Percentiles rank a stretch among this genome's conserved stretches.
phyloP scores from a whole-genome alignment of 2,329 filamentous ascomycete genomes.

The Aspergillus melleus region DNA sequence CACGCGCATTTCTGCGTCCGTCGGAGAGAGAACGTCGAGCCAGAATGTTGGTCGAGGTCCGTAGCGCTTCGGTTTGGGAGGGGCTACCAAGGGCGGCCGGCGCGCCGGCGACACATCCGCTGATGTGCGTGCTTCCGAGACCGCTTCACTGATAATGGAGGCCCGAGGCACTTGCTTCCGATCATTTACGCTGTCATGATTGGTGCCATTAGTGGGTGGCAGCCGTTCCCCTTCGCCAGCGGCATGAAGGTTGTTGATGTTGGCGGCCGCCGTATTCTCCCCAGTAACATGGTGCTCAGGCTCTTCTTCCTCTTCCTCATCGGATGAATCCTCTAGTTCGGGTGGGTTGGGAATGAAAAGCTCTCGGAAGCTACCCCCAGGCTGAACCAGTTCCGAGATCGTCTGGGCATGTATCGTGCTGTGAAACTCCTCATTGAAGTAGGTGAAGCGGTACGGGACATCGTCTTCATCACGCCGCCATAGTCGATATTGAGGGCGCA shows the following conservation, averaged over 20 bases:
- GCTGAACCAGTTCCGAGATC: slow-evolving; percentile 87
- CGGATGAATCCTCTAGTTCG: slow-evolving; percentile 70
- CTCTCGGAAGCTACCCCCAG: slow-evolving; percentile 78
- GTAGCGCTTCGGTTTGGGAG: slow-evolving; percentile 51
- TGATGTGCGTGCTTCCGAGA: slow-evolving; percentile 30
- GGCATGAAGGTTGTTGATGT: slow-evolving; percentile 22
- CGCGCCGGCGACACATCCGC: slow-evolving; percentile 25
- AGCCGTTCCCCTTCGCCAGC: background rate
- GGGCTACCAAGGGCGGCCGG: slow-evolving; percentile 16
- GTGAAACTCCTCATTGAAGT: slow-evolving; percentile 96
- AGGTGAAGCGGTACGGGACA: slow-evolving; percentile 90
- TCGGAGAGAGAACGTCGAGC: slow-evolving; percentile 89
- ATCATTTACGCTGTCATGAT: slow-evolving; percentile 11
- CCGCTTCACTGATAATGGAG: slow-evolving; percentile 37
- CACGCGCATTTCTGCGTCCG: slow-evolving; percentile 92
- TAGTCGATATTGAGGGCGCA: slow-evolving; percentile 74
- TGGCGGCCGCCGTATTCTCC: slow-evolving; percentile 16
- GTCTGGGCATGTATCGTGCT: slow-evolving; percentile 95
- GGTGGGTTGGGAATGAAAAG: slow-evolving; percentile 88
- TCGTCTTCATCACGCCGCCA: slow-evolving; percentile 92
- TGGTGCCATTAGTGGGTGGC: slow-evolving; percentile 9
- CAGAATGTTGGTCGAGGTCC: slow-evolving; percentile 93
- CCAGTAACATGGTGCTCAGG: slow-evolving; percentile 26
- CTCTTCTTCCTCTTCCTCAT: slow-evolving; percentile 63
- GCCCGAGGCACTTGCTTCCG: slow-evolving; percentile 28